Evolutionary conservation across 495 filamentous ascomycete species (phyloP), one percentile per base, ranked within the genome.

Genomic region (Aspergillus baeticus): DNA sequence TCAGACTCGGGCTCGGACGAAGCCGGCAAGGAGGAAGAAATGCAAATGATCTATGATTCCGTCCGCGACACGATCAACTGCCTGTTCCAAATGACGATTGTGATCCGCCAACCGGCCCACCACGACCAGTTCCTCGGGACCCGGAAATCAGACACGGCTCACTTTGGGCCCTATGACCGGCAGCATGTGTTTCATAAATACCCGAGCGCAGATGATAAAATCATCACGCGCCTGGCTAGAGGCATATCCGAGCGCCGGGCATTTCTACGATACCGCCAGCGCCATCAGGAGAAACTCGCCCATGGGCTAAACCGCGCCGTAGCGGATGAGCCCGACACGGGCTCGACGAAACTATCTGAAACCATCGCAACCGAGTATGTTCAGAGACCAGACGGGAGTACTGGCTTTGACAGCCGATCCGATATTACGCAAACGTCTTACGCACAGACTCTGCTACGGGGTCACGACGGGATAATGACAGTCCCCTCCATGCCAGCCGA

Each of bases 61-160:
- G 2, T 55, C 6, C 31, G 46, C 2, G 31, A 38, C 4, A 21
- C 20, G 1, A 64, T 69, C 15, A 63, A 15, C 6, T 42, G 48
- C 11, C 56, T 71, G 7, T 66, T 51, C 55, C 57, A 63, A 7
- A 64, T 68, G 22, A 63, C 69, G 5, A 65, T 68, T 59, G 10
- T 51, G 3, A 65, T 66, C 15, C 62, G 65, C 1, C 52, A 50
- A 6, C 68, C 68, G 7, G 62, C 63, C 6, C 46, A 49, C 4
- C 66, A 69, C 18, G 67, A 70, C 23, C 52, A 51, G 5, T 37
- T 70, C 0, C 0, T 58, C 3, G 50, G 51, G 18, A 53, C 22
- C 1, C 20, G 51, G 0, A 53, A 20, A 11, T 2, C n/a, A 1
- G 63, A 70, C 29, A 10, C 48, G 0, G 22, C 35, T 3, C n/a